Percentiles rank a stretch among this genome's conserved stretches.
Evolutionary conservation across 495 filamentous ascomycete species (phyloP).

Genomic region (Hypoxylon fuscum): DNA sequence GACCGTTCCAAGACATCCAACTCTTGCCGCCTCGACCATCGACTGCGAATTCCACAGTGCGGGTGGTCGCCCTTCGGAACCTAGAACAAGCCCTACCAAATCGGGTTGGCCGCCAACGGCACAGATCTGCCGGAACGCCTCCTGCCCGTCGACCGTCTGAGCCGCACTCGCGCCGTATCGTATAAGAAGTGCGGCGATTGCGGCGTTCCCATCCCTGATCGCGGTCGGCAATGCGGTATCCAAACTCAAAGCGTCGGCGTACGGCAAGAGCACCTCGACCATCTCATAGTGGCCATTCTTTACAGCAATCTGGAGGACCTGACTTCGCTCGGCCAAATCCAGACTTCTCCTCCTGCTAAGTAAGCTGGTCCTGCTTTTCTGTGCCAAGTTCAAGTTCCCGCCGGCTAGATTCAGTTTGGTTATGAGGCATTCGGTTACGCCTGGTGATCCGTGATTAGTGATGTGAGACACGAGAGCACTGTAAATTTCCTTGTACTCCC

Average conservation of each 20-base stretch:
- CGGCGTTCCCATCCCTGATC: constrained; percentile 47
- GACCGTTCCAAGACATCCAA: constrained; percentile 55
- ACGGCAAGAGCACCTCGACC: constrained; percentile 55
- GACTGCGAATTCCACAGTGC: constrained; percentile 47
- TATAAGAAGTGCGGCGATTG: constrained; percentile 51
- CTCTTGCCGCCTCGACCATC: constrained; percentile 56
- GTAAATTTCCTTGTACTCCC: constrained; percentile 59
- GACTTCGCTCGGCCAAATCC: constrained; percentile 54
- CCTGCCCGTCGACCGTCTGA: constrained; percentile 50
- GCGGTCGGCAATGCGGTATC: constrained; percentile 52
- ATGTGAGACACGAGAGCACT: constrained; percentile 55
- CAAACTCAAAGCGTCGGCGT: constrained; percentile 52
- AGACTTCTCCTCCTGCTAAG: constrained; percentile 54
- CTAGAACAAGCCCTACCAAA: constrained; percentile 53
- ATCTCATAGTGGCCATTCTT: constrained; percentile 57
- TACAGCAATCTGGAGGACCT: constrained; percentile 55
- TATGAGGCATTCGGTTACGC: constrained; percentile 58
- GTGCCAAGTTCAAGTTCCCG: constrained; percentile 52
- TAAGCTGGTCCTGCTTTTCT: constrained; percentile 52
- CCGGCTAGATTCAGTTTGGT: constrained; percentile 52
- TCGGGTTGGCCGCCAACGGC: constrained; percentile 49
- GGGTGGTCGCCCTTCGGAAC: constrained; percentile 51
- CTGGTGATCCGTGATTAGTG: constrained; percentile 50
- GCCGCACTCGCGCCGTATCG: constrained; percentile 51
- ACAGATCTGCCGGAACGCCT: constrained; percentile 56